A percentile compares a stretch with the other conserved stretches of the same genome.
Conservation (phyloP, 495 filamentous ascomycete genomes). For the Penicillium ochrochloron region DNA sequence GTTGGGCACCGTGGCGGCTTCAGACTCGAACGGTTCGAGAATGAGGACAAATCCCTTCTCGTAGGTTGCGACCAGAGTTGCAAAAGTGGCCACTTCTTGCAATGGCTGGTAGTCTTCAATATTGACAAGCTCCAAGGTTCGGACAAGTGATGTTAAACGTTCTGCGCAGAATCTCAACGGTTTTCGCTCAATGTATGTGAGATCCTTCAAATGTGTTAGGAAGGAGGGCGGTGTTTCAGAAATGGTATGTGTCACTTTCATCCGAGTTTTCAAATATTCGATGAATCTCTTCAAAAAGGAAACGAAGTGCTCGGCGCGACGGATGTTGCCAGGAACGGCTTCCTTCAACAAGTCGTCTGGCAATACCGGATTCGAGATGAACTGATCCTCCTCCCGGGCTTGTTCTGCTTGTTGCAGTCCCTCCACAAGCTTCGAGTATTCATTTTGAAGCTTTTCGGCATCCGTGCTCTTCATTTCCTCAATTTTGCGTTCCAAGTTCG, state of each 20-base stretch:
- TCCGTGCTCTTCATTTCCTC: slow-evolving; percentile 91
- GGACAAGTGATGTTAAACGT: slow-evolving; percentile 89
- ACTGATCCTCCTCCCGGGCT: slow-evolving; percentile 87
- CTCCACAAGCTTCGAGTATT: slow-evolving; percentile 95
- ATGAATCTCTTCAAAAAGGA: slow-evolving; percentile 95
- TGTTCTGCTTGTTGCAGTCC: slow-evolving; percentile 87
- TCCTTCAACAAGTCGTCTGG: slow-evolving; percentile 62
- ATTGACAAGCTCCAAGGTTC: slow-evolving; percentile 93
- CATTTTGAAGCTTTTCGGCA: slow-evolving; percentile 87
- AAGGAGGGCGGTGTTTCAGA: slow-evolving; percentile 96
- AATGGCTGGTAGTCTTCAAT: slow-evolving; percentile 97
- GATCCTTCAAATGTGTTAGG: slow-evolving; percentile 87
- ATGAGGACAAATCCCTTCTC: slow-evolving; percentile 97
- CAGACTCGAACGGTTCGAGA: slow-evolving; percentile 93
- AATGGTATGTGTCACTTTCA: slow-evolving; percentile 97
- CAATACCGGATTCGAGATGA: slow-evolving; percentile 85
- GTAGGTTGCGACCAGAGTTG: slow-evolving; percentile 96
- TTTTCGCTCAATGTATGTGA: slow-evolving; percentile 97
- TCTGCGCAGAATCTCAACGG: slow-evolving; percentile 95
- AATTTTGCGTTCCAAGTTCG: slow-evolving; percentile 88
- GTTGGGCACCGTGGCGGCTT: slow-evolving; percentile 93
- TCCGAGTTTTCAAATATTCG: slow-evolving; percentile 96
- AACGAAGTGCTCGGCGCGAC: slow-evolving; percentile 94
- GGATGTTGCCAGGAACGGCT: slow-evolving; percentile 94
- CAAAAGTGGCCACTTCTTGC: slow-evolving; percentile 98